Conservation (phyloP, 1,284 basidiomycete species). For the Ceratobasidium sp. region DNA sequence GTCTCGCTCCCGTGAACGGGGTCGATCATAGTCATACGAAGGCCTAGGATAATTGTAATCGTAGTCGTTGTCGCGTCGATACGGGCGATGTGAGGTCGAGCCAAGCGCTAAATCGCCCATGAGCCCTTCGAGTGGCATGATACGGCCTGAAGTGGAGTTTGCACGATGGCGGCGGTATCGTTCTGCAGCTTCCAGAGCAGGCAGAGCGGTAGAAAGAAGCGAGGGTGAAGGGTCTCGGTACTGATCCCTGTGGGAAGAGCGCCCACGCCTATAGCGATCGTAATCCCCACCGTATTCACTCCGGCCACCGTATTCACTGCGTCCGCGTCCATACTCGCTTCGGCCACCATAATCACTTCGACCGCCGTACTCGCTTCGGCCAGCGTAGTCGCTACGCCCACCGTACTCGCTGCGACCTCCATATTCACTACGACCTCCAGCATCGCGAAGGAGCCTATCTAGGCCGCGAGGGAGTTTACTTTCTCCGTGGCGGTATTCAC, state of each 20-base stretch:
- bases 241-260: not conserved
- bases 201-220: not conserved
- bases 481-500: not conserved
- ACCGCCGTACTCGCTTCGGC: not conserved
- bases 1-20: not conserved
- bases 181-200: conserved; percentile 11
- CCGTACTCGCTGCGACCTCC: not conserved
- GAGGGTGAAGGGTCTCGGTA: conserved; percentile 25
- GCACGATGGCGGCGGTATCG: conserved; percentile 22
- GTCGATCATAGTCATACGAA: not conserved
- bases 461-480: not conserved
- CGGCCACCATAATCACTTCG: conserved; percentile 1
- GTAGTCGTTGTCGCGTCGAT: not conserved
- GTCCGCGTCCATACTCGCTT: not conserved
- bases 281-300: not conserved
- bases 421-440: not conserved
- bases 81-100: not conserved
- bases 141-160: not conserved
- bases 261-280: not conserved
- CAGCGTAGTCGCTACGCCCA: not conserved
- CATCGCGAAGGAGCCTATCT: too few species aligned
- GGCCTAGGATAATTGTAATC: not conserved
- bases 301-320: not conserved
- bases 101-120: not conserved
- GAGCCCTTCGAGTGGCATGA: not conserved